Conservation (phyloP, 306 rosid genomes). For the Trichosanthes truncata region DNA sequence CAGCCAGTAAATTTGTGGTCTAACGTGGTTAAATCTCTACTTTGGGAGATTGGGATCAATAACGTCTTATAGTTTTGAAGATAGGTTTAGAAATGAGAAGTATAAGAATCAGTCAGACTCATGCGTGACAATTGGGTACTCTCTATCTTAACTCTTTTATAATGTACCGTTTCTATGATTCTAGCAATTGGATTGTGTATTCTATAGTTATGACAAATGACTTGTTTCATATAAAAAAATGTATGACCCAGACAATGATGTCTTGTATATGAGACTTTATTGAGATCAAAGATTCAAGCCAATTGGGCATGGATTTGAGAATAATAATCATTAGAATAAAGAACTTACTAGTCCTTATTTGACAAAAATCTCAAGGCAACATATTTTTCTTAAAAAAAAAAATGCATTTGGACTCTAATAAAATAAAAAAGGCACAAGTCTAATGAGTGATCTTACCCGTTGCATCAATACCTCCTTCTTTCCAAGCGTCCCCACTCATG, state of each 20-base stretch:
- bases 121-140: background rate
- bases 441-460: constrained; percentile 53
- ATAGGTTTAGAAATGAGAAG: background rate
- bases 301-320: background rate
- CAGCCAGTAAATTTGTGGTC: background rate
- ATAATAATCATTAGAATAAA: background rate
- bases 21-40: background rate
- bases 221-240: background rate
- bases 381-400: background rate
- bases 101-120: background rate
- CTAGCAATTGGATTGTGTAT: background rate
- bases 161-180: background rate
- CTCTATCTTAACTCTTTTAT: background rate
- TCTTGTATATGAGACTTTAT: background rate
- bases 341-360: background rate
- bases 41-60: background rate
- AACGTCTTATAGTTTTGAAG: background rate
- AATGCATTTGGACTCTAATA: background rate
- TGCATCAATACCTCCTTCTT: constrained; percentile 98
- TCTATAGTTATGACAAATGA: background rate
- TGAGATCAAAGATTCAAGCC: background rate
- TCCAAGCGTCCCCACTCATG: constrained; percentile 99
- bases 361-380: background rate
- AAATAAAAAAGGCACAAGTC: background rate
- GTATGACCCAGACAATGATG: background rate